A percentile compares a stretch with the other conserved stretches of the same genome.
Evolutionary conservation across 1,139 yeast genomes (phyloP).

Genomic region (Nematodospora anomalae): DNA sequence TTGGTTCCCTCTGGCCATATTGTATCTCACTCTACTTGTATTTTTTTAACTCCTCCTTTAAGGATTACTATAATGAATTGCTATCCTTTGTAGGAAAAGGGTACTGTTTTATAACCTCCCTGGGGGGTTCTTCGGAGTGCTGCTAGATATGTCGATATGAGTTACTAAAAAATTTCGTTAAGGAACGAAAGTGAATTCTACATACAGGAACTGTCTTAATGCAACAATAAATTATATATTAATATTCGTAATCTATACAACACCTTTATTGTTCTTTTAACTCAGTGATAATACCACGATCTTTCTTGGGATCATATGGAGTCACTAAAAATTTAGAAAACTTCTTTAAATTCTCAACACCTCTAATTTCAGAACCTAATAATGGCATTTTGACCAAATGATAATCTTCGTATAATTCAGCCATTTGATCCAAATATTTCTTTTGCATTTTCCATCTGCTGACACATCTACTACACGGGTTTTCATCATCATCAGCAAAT

Average conservation of each 20-base stretch:
- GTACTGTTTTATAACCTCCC: not conserved
- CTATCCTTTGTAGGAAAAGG: not conserved
- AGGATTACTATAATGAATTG: too few relatives aligned
- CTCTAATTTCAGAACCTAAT: conserved; percentile 91
- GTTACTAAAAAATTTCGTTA: not conserved
- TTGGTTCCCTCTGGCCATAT: conserved; percentile 95
- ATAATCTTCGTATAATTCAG: conserved; percentile 90
- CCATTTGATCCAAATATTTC: conserved; percentile 92
- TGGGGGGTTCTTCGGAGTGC: not conserved
- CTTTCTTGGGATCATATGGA: conserved; percentile 68
- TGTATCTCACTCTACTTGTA: not conserved
- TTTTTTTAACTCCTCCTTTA: not conserved
- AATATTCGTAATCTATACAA: not conserved
- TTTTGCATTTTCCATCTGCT: conserved; percentile 95
- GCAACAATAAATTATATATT: not conserved
- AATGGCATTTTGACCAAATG: conserved; percentile 94
- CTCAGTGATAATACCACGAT: conserved; percentile 61
- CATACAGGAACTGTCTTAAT: not conserved
- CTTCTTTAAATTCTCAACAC: conserved; percentile 76
- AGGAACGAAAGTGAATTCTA: not conserved
- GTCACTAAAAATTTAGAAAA: conserved; percentile 69
- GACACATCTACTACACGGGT: conserved; percentile 80
- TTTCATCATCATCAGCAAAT: conserved; percentile 73
- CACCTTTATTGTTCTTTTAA: conserved; percentile 51
- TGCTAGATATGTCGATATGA: not conserved